These are phyloP conservation scores for Emydomyces testavorans DNA, from an alignment of 2,329 filamentous ascomycete genomes.

Conservation along the genomic window DNA sequence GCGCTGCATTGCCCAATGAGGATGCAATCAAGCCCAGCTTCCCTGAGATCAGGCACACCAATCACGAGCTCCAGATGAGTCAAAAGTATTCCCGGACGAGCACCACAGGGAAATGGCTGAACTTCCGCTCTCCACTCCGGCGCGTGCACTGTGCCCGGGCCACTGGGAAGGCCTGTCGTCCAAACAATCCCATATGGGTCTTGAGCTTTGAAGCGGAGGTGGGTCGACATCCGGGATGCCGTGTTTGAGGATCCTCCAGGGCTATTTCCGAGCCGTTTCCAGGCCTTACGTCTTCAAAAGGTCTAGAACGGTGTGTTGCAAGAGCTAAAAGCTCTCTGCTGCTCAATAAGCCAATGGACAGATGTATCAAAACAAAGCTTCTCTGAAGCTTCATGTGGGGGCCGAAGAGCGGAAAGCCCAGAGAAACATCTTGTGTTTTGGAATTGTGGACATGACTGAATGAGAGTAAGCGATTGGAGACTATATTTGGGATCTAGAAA, in stretches of 20 bases:
- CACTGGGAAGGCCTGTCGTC: neutral
- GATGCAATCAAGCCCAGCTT: neutral
- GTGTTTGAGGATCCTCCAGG: neutral
- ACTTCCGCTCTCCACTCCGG: conserved; percentile 4
- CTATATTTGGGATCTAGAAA: conserved; percentile 5
- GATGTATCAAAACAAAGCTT: conserved; percentile 2
- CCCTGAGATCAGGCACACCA: conserved; percentile 1
- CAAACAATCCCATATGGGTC: neutral
- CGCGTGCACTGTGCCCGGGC: neutral
- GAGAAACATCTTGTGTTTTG: conserved; percentile 8
- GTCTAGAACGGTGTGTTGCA: conserved; percentile 9
- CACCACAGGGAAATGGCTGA: neutral
- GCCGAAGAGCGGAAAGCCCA: neutral
- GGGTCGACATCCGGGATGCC: conserved; percentile 1
- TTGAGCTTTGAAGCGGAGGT: conserved; percentile 5
- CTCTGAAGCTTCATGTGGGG: conserved; percentile 5
- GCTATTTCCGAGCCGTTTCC: conserved; percentile 1
- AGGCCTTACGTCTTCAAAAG: neutral
- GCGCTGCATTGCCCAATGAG: conserved; percentile 13
- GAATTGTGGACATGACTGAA: neutral
- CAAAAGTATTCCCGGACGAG: neutral
- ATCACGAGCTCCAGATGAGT: neutral
- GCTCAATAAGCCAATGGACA: neutral
- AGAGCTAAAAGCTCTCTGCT: too few relatives aligned
- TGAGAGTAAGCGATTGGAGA: conserved; percentile 4